phyloP scores from a whole-genome alignment of 495 filamentous ascomycete species.

The Penicillium subrubescens region DNA sequence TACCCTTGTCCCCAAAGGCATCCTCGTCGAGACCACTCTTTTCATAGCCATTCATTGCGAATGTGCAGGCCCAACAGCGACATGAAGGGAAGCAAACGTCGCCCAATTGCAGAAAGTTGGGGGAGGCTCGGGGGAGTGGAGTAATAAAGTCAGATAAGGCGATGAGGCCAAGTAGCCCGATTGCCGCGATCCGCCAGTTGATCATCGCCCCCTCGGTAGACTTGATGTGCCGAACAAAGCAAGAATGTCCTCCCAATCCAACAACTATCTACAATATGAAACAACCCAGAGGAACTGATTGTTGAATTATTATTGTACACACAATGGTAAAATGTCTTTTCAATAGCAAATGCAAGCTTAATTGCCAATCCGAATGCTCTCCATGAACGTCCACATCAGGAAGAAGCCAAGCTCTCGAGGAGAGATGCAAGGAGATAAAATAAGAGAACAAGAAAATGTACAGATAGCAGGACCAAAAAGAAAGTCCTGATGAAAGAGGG shows the following conservation, averaged over 20 bases:
- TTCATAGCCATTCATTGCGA: constrained; percentile 70
- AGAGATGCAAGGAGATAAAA: constrained; percentile 33
- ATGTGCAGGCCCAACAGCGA: constrained; percentile 15
- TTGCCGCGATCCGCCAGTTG: constrained; percentile 17
- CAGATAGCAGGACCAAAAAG: constrained; percentile 21
- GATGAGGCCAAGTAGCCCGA: constrained; percentile 46
- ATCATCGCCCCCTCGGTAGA: constrained; percentile 2
- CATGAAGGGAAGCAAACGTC: constrained; percentile 28
- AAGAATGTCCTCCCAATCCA: neutral
- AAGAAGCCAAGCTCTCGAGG: constrained; percentile 17
- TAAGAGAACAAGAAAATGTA: constrained; percentile 26
- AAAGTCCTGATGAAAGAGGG: constrained; percentile 16
- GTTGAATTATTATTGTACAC: neutral
- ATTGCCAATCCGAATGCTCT: constrained; percentile 23
- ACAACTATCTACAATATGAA: neutral
- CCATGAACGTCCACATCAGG: constrained; percentile 17
- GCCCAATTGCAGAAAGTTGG: constrained; percentile 21
- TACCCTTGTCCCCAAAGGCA: constrained; percentile 72
- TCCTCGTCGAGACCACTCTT: constrained; percentile 73
- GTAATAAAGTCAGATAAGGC: constrained; percentile 26
- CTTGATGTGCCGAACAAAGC: neutral
- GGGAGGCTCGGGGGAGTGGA: constrained; percentile 17
- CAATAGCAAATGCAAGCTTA: constrained; percentile 10
- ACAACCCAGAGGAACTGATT: neutral
- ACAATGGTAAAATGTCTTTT: neutral